A percentile compares a stretch with the other conserved stretches of the same genome.
These are phyloP conservation scores for Fraxinus cuspidata DNA, from an alignment of 257 asterid species.

Conservation along the genomic window DNA sequence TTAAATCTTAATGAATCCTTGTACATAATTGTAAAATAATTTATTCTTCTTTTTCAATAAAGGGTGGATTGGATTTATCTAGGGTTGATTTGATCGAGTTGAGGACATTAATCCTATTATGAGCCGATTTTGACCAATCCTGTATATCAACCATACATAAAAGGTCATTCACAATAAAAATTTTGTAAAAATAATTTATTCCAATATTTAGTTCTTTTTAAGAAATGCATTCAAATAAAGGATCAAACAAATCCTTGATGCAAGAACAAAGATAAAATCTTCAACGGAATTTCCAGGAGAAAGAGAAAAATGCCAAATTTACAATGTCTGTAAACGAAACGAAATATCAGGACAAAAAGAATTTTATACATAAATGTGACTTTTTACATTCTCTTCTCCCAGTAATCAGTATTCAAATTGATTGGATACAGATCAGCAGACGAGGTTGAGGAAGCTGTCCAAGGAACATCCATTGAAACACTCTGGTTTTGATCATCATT, in stretches of 20 bases:
- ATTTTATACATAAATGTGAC: not conserved
- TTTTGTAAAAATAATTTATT: too few relatives aligned
- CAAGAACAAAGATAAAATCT: not conserved
- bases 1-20: too few relatives aligned
- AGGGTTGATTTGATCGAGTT: too few relatives aligned
- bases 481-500: slow-evolving; percentile 4
- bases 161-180: too few relatives aligned
- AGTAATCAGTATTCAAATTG: slow-evolving; percentile 40
- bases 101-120: too few relatives aligned
- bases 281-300: not conserved
- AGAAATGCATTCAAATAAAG: too few relatives aligned
- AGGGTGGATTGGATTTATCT: too few relatives aligned
- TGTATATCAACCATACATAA: too few relatives aligned
- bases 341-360: not conserved
- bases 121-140: too few relatives aligned
- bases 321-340: not conserved
- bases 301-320: not conserved
- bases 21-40: too few relatives aligned
- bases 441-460: slow-evolving; percentile 20
- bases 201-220: too few relatives aligned
- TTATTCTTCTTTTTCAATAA: too few relatives aligned
- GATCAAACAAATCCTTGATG: not conserved
- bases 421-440: slow-evolving; percentile 29
- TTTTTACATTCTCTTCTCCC: slow-evolving; percentile 43
- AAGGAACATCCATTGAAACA: slow-evolving; percentile 14